Evolutionary conservation across 371 early-diverging fungal species (phyloP).

Genomic region (Rhizopus stolonifer): DNA sequence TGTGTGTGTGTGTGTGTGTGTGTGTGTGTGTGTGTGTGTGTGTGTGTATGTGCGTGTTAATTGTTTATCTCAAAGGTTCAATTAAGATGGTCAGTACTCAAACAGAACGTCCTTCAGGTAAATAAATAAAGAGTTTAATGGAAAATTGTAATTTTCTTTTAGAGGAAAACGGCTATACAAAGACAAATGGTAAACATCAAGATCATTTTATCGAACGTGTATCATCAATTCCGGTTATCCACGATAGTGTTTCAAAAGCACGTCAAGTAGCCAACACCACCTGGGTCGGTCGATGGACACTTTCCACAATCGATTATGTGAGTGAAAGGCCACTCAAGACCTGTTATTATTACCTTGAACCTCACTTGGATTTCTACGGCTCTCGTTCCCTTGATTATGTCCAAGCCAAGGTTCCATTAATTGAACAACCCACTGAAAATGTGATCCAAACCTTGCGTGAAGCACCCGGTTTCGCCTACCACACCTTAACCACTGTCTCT

Average conservation of each 20-base stretch:
- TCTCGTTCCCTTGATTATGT: conserved; percentile 64
- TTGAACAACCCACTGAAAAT: conserved; percentile 59
- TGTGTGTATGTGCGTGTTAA: too few species aligned
- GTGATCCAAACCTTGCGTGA: conserved; percentile 49
- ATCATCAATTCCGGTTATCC: conserved; percentile 61
- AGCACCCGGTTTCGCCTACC: conserved; percentile 38
- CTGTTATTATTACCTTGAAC: conserved; percentile 51
- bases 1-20: too few species aligned
- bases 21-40: too few species aligned
- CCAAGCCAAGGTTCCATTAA: conserved; percentile 62
- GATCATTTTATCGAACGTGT: conserved; percentile 52
- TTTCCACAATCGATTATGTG: conserved; percentile 29
- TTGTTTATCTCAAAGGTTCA: too few species aligned
- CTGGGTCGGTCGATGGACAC: conserved; percentile 52
- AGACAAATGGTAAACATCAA: conserved; percentile 9
- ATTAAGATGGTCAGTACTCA: too few species aligned
- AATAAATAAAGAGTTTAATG: too few species aligned
- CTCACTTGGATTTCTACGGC: conserved; percentile 66
- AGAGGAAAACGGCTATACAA: background rate
- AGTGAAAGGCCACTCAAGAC: conserved; percentile 8
- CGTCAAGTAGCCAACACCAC: conserved; percentile 54
- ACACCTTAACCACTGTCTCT: conserved; percentile 43
- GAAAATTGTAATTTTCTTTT: too few species aligned
- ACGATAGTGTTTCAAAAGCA: conserved; percentile 57
- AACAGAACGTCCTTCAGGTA: too few species aligned